These are phyloP conservation scores for Talaromyces sp. DNA, from an alignment of 2,329 filamentous ascomycete species.

Conservation along the genomic window DNA sequence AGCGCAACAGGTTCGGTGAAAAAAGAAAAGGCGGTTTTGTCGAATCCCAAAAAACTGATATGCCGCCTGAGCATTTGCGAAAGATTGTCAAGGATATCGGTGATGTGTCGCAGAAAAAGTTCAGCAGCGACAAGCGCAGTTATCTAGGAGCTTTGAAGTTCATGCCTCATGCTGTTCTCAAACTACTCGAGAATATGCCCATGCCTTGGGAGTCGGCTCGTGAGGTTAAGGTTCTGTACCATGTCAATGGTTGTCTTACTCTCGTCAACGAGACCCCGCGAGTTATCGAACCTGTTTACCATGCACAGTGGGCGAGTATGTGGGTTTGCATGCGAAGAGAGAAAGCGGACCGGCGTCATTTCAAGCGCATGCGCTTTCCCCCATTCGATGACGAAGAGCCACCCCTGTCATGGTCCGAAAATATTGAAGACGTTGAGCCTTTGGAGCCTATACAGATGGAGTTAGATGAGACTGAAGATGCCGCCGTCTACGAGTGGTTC, in stretches of 20 bases:
- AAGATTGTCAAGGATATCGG: slow-evolving; percentile 99
- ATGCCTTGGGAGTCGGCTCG: slow-evolving; percentile 98
- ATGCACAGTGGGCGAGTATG: slow-evolving; percentile 99
- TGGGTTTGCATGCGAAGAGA: slow-evolving; percentile 98
- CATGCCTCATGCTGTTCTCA: slow-evolving; percentile 97
- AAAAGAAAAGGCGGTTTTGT: slow-evolving; percentile 95
- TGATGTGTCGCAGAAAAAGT: slow-evolving; percentile 98
- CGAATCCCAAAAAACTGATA: slow-evolving; percentile 96
- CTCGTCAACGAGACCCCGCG: slow-evolving; percentile 94
- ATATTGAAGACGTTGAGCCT: slow-evolving; percentile 97
- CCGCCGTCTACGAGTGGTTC: slow-evolving; percentile 90
- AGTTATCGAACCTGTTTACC: slow-evolving; percentile 96
- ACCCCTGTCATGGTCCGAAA: slow-evolving; percentile 95
- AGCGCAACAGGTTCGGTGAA: slow-evolving; percentile 90
- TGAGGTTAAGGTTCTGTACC: slow-evolving; percentile 96
- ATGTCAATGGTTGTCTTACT: slow-evolving; percentile 95
- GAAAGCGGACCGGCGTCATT: slow-evolving; percentile 90
- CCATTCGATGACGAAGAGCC: slow-evolving; percentile 99
- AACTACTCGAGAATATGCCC: slow-evolving; percentile 97
- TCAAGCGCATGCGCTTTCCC: slow-evolving; percentile 98
- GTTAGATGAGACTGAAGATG: slow-evolving; percentile 88
- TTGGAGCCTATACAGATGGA: slow-evolving; percentile 98
- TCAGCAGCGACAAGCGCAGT: slow-evolving; percentile 95
- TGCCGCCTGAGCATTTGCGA: slow-evolving; percentile 95
- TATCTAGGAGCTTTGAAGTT: slow-evolving; percentile 97